Conservation (phyloP, 139 green algal species). For the Closterium sp. region DNA sequence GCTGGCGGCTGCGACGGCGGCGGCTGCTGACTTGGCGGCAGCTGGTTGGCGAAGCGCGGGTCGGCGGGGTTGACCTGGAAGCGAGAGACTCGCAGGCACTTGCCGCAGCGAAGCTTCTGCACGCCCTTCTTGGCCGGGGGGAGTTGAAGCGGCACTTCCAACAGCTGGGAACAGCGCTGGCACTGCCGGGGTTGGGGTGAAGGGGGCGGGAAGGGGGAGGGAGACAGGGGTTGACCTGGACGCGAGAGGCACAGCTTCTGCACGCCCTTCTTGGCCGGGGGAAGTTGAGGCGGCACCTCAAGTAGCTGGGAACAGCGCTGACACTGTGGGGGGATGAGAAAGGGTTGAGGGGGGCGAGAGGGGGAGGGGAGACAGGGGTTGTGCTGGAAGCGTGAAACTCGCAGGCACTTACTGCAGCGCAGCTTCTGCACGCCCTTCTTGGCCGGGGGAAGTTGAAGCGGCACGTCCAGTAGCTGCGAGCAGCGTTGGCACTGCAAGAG, state of each 20-base stretch:
- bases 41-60: neutral
- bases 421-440: constrained; percentile 17
- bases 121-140: neutral
- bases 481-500: constrained; percentile 17
- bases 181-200: neutral
- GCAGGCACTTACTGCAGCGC: constrained; percentile 25
- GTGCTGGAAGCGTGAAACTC: neutral
- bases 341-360: neutral
- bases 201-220: no score
- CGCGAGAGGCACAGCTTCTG: no score
- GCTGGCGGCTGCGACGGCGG: no score
- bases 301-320: no score
- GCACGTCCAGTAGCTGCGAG: neutral
- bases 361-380: neutral
- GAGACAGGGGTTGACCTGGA: no score
- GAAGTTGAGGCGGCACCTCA: no score
- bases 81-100: constrained; percentile 19
- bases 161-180: neutral
- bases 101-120: constrained; percentile 30
- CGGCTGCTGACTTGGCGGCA: no score
- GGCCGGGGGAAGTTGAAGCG: neutral
- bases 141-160: neutral
- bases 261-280: no score
- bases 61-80: constrained; percentile 5
- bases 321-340: no score